Base-by-base conservation (phyloP, 768 basidiomycete species). In the Gyrodon lividus region DNA sequence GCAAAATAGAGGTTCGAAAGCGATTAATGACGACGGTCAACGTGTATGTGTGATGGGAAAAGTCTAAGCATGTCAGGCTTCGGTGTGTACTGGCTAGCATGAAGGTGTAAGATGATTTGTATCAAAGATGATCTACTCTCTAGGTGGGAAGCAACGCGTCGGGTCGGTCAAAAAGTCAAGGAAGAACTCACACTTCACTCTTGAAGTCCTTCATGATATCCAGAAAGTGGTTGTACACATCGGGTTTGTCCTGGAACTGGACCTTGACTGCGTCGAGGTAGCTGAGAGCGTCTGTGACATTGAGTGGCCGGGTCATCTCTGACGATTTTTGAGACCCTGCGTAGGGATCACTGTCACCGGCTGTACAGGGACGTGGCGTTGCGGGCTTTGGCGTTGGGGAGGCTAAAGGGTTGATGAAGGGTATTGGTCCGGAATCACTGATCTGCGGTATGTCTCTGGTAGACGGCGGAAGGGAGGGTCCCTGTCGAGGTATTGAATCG, bases 171-270 rank as follows among this genome's bases (percentile, higher is more conserved):
- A 4, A 26, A 33, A 23, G 17, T 34, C 1, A 20, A n/a, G 35
- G 2, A 17, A 12, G 26, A 10, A 80, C 91, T 74, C 69, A 93
- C 90, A 74, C 76, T 72, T 96, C 92, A 63, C 92, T 92, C 75
- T 99, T 99, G 71, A 99, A 99, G 68, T 98, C 95, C 76, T 98
- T 98, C 97, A 97, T 97, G 65, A 97, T 95, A 68, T 96, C 92
- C 70, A 95, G 71, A 65, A 94, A 93, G 58, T 87, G 81, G 68
- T 97, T 96, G 77, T 97, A 97, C 23, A 96, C 92, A 62, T 94
- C 91, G 17, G 93, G 93, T 68, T 86, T 84, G 66, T 91, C 87
- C 41, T 83, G 78, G 68, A 96, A 97, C 73, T 93, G 89, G 38
- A 82, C 77, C 76, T 96, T 97, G 74, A 97, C 93, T 23, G 91